Evolutionary conservation across 352 stramenopile genomes (phyloP), one percentile per base, ranked within the genome.

Genomic region (Globisporangium polare): DNA sequence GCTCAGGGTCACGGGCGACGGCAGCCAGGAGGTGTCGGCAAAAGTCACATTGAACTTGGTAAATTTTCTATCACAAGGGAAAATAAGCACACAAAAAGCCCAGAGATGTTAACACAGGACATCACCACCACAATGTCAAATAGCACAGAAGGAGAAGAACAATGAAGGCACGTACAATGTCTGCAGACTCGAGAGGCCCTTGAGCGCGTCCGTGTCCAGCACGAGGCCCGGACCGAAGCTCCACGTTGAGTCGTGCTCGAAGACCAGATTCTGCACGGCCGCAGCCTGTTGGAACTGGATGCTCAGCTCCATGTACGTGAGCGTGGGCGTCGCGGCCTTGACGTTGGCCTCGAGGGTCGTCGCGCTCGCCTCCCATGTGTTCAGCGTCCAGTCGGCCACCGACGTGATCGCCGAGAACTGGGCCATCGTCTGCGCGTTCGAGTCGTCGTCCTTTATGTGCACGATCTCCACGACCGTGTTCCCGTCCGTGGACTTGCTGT

Each of bases 31-130:
- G 12, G 42, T 51, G 51, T 74, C 64, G 17, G 71, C 57, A 46
- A 86, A 73, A 20, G 74, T 68, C 58, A 79, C 54, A 50, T 75
- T 76, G 58, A 86, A 72, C 18, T 72, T 68, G 27, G 63, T 52
- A 29, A 86, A 62, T 58, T 74, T 69, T 26, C 67, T 74, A 51
- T 50, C 12, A 46, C 31, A 18, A 42, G 5, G 18, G 24, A 31
- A n/a, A n/a, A 39, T 42, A n/a, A n/a, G n/a, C 15, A 31, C n/a
- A 8, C 8, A 43, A 39, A 17, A n/a, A 12, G 17, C 9, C 15
- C 37, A 43, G 13, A 46, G 5, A 22, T 46, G 7, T 46, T 46
- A 20, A 46, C 4, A 39, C 33, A 46, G 5, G 2, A n/a, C 41
- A 46, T 22, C 18, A 20, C 6, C 18, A 46, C 18, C 37, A 15